A percentile compares a stretch with the other conserved stretches of the same genome.
Evolutionary conservation across 2,329 filamentous ascomycete genomes (phyloP).

Genomic region (Dryadomyces quercivorus): DNA sequence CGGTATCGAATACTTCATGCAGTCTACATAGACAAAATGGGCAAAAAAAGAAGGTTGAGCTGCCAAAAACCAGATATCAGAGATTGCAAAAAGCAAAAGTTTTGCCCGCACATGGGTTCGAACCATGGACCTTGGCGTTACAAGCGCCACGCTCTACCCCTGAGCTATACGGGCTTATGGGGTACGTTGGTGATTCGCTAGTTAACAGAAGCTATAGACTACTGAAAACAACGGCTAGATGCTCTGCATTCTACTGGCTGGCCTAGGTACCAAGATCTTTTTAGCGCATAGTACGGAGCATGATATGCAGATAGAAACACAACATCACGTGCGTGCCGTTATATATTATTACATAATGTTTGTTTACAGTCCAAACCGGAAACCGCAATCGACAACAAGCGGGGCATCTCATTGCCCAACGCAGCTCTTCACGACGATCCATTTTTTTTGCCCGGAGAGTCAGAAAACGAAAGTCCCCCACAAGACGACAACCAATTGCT

Average conservation of each 20-base stretch:
- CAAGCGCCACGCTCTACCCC: not conserved
- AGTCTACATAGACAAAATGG: too few relatives aligned
- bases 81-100: not conserved
- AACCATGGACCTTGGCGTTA: not conserved
- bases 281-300: too few relatives aligned
- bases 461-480: too few relatives aligned
- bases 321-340: not conserved
- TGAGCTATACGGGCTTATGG: not conserved
- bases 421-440: not conserved
- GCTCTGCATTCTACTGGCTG: too few relatives aligned
- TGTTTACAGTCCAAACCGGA: constrained; percentile 14
- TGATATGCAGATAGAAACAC: not conserved
- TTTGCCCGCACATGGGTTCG: not conserved
- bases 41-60: too few relatives aligned
- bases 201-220: too few relatives aligned
- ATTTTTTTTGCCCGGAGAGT: not conserved
- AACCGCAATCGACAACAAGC: constrained; percentile 14
- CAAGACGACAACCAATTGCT: not conserved
- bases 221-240: too few relatives aligned
- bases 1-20: too few relatives aligned
- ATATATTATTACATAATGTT: constrained; percentile 1
- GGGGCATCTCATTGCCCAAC: constrained; percentile 10
- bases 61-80: too few relatives aligned
- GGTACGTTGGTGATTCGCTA: too few relatives aligned
- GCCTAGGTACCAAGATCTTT: too few relatives aligned